phyloP scores from a whole-genome alignment of 75 land plant species.

The Adiantum capillusveneris region DNA sequence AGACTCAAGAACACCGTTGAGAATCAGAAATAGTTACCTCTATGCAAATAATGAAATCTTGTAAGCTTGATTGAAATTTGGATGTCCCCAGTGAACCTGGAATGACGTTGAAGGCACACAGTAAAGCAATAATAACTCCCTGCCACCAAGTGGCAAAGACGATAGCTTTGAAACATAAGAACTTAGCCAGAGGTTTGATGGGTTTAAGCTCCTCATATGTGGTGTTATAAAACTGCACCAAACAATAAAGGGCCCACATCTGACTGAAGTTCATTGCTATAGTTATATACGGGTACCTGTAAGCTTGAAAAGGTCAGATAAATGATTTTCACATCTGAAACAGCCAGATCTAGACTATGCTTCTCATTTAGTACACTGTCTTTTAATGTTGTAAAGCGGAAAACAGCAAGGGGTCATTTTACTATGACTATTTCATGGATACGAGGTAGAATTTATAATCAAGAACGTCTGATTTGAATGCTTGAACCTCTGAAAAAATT shows the following conservation, averaged over 20 bases:
- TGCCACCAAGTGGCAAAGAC: constrained; percentile 99
- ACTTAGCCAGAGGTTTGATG: constrained; percentile 80
- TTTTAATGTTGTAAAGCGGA: too few relatives aligned
- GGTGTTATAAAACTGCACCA: constrained; percentile 71
- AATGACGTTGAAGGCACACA: constrained; percentile 39
- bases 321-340: too few relatives aligned
- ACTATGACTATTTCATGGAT: too few relatives aligned
- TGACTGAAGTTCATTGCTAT: constrained; percentile 89
- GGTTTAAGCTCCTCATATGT: constrained; percentile 54
- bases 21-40: too few relatives aligned
- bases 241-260: constrained; percentile 90
- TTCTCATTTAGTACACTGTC: too few relatives aligned
- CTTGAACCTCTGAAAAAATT: too few relatives aligned
- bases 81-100: constrained; percentile 17
- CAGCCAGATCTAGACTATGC: too few relatives aligned
- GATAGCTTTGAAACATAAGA: constrained; percentile 88
- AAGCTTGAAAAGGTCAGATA: background rate
- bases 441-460: too few relatives aligned
- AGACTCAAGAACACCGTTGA: too few relatives aligned
- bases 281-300: constrained; percentile 85
- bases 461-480: too few relatives aligned
- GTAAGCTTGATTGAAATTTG: constrained; percentile 65
- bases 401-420: too few relatives aligned
- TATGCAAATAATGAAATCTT: constrained; percentile 85
- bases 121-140: constrained; percentile 69